These are phyloP conservation scores for Gastroboletus turbinatus DNA, from an alignment of 1,284 basidiomycete genomes.

Conservation along the genomic window DNA sequence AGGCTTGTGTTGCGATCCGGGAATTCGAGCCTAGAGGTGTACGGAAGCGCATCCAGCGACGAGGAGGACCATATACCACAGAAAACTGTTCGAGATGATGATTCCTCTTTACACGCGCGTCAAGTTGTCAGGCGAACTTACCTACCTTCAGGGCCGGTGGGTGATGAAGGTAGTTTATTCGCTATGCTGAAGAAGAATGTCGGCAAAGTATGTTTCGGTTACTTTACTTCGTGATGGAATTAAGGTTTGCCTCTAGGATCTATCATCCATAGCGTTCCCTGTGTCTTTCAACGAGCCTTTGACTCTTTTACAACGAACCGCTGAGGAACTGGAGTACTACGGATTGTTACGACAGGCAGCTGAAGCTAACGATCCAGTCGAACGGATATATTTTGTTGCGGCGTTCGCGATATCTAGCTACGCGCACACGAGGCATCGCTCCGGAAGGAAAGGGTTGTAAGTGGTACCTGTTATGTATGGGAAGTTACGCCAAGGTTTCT, in stretches of 20 bases:
- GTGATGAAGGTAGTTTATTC: conserved; percentile 87
- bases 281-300: conserved; percentile 90
- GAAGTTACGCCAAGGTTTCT: conserved; percentile 4
- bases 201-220: conserved; percentile 62
- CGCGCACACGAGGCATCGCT: conserved; percentile 76
- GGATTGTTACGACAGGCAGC: conserved; percentile 69
- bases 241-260: conserved; percentile 51
- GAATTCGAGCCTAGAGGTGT: conserved; percentile 42
- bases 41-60: conserved; percentile 41
- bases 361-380: conserved; percentile 57
- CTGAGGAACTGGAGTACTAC: conserved; percentile 85
- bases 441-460: conserved; percentile 85
- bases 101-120: conserved; percentile 20
- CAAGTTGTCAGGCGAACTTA: conserved; percentile 55
- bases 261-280: conserved; percentile 83
- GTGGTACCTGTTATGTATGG: conserved; percentile 31
- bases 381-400: conserved; percentile 76
- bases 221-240: not conserved
- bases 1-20: conserved; percentile 41
- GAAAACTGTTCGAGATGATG: conserved; percentile 11
- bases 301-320: conserved; percentile 73
- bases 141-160: conserved; percentile 66
- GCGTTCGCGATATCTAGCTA: conserved; percentile 86
- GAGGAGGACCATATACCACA: conserved; percentile 32
- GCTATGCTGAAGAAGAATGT: conserved; percentile 90